Evolutionary conservation across 495 filamentous ascomycete species (phyloP), one percentile per base, ranked within the genome.

Genomic region (Bombardia bombarda): DNA sequence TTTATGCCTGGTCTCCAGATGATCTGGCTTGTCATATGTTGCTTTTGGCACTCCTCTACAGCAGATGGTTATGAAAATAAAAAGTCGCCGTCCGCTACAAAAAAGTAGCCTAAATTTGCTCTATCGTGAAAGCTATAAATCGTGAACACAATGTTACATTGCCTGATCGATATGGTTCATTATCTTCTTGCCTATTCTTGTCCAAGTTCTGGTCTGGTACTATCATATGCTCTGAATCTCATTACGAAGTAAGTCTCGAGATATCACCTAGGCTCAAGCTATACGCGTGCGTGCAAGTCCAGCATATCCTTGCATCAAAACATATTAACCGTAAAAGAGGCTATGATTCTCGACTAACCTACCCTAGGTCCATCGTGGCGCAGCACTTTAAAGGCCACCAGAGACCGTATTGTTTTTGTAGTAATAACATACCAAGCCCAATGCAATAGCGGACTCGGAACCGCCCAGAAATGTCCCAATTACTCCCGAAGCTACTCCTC

Each of bases 1-100:
- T 45, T 21, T 57, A 65, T 67, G 77, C 79, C 79, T 82, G 79
- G 77, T 79, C 79, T 76, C 74, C 70, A 77, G n/a, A 64, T 48
- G 57, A 49, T 61, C 70, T 58, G 66, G 50, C 56, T 68, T 70
- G 67, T 67, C 65, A 73, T 65, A 70, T 72, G 60, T 64, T 67
- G 70, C 69, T 62, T 66, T 55, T 68, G 65, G 67, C 65, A 70
- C 68, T 63, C 9, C 20, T 49, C 65, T 67, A 60, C 63, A 70
- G 62, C 60, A 53, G 47, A 53, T 48, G 43, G 50, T 47, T 59
- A 66, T 53, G 61, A 55, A 66, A 60, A 52, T 42, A n/a, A n/a
- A n/a, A n/a, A n/a, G n/a, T n/a, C n/a, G n/a, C n/a, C n/a, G n/a
- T n/a, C n/a, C n/a, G 26, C 26, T 13, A 30, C 26, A 30, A 30